Conservation (phyloP, 306 rosid species). For the Vigna hirtella region DNA sequence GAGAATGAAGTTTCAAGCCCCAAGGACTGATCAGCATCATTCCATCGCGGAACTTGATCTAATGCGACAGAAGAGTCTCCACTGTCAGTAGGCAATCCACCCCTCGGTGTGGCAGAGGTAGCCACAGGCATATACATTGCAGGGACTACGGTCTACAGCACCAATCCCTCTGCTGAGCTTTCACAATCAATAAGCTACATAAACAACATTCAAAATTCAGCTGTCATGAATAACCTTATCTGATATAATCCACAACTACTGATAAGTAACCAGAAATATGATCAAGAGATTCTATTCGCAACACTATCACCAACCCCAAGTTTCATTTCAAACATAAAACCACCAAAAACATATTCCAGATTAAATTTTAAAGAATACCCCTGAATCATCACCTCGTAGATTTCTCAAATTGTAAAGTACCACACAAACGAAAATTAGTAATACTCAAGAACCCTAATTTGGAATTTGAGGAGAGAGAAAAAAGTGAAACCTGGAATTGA, state of each 20-base stretch:
- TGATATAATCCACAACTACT: constrained; percentile 16
- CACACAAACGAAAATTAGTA: constrained; percentile 4
- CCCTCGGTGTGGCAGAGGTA: constrained; percentile 63
- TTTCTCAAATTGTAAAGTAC: not conserved
- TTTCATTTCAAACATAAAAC: constrained; percentile 7
- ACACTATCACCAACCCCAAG: constrained; percentile 25
- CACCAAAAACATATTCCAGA: not conserved
- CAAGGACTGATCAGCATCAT: constrained; percentile 78
- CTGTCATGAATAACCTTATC: constrained; percentile 15
- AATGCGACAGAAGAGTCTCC: constrained; percentile 79
- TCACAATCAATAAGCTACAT: constrained; percentile 35
- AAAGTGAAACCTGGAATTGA: constrained; percentile 31
- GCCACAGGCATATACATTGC: constrained; percentile 81
- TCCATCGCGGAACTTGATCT: constrained; percentile 96
- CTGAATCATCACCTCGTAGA: constrained; percentile 23
- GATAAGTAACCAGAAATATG: constrained; percentile 6
- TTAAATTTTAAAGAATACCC: constrained; percentile 19
- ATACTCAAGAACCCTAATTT: constrained; percentile 35
- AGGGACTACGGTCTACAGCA: constrained; percentile 45
- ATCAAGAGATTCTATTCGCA: constrained; percentile 14
- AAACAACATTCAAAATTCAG: constrained; percentile 45
- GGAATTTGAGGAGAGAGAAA: constrained; percentile 19
- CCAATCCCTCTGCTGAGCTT: constrained; percentile 39
- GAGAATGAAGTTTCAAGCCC: constrained; percentile 64
- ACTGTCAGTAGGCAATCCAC: constrained; percentile 68